Base-by-base conservation (phyloP, 176 grass and related monocot genomes). In the Aegilops sharonensis region DNA sequence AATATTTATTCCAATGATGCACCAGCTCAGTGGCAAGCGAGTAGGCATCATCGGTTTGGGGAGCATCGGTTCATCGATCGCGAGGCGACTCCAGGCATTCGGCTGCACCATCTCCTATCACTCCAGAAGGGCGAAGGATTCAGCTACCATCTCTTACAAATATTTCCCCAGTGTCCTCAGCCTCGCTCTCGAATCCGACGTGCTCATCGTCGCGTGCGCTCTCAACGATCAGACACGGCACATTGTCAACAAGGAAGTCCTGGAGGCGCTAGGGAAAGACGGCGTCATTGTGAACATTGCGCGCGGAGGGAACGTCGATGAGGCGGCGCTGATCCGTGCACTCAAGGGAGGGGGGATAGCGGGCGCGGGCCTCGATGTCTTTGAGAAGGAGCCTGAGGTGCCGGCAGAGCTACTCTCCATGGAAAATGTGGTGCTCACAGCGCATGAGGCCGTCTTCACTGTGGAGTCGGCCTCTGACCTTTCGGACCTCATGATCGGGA, bases 1-100 rank as follows among this genome's bases (percentile, higher is more conserved):
- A 21, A 9, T 5, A 32, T n/a, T 4, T 12, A 3, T 17, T 18
- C 14, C 21, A 0, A 8, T 30, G 14, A 0, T 64, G 45, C 64
- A 83, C 52, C 81, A 95, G 93, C n/a, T 95, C 2, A 25, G 88
- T 36, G 91, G 91, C 21, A 85, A 87, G 75, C 77, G 72, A 9
- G 81, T 95, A 8, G 93, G 93, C 9, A 89, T 93, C 88, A 71
- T 95, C 8, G 93, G 93, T 3, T 11, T 93, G 64, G 93, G 93
- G 3, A 95, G 80, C 75, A 91, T 92, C 35, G 93, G 93, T 3
- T 77, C 83, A 0, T 30, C 1, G 1, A 89, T 95, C 34, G 91
- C 91, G 0, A 95, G 84, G 82, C 84, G 93, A 52, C 83, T 95
- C 1, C 1, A 89, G 6, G 88, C 91, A 17, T 87, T 95, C 3